Percentiles rank a stretch among this genome's conserved stretches.
Evolutionary conservation across 495 filamentous ascomycete species (phyloP).

Genomic region (Pyronema omphalodes): DNA sequence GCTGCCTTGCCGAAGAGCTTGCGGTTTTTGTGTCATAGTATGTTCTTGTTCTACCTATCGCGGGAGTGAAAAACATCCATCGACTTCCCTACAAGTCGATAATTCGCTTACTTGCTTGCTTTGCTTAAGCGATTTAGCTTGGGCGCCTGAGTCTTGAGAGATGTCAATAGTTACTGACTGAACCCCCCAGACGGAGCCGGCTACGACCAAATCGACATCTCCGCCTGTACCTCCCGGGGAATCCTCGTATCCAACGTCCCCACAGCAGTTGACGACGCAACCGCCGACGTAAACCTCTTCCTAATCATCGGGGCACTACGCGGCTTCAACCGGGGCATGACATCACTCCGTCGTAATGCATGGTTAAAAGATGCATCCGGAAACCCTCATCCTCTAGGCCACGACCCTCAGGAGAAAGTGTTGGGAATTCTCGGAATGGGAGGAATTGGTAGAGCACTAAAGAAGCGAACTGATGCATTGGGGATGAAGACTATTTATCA

Average conservation of each 20-base stretch:
- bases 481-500: constrained; percentile 55
- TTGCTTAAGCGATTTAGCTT: too few relatives aligned
- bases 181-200: constrained; percentile 32
- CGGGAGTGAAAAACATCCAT: too few relatives aligned
- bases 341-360: constrained; percentile 38
- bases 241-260: constrained; percentile 69
- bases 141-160: too few relatives aligned
- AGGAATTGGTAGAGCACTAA: constrained; percentile 62
- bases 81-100: too few relatives aligned
- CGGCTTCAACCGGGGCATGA: constrained; percentile 46
- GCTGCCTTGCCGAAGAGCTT: constrained; percentile 36
- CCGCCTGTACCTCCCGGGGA: constrained; percentile 44
- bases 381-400: constrained; percentile 31
- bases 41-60: background rate
- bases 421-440: constrained; percentile 72
- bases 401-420: constrained; percentile 46
- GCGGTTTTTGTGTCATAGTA: constrained; percentile 37
- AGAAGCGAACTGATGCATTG: constrained; percentile 48
- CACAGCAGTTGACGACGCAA: constrained; percentile 60
- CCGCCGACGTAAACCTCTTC: constrained; percentile 60
- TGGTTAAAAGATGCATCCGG: constrained; percentile 33
- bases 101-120: too few relatives aligned
- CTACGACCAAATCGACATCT: constrained; percentile 61
- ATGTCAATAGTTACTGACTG: too few relatives aligned
- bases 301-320: constrained; percentile 61